phyloP scores from a whole-genome alignment of 1,139 yeast genomes.

The Citeromyces hawaiiensis region DNA sequence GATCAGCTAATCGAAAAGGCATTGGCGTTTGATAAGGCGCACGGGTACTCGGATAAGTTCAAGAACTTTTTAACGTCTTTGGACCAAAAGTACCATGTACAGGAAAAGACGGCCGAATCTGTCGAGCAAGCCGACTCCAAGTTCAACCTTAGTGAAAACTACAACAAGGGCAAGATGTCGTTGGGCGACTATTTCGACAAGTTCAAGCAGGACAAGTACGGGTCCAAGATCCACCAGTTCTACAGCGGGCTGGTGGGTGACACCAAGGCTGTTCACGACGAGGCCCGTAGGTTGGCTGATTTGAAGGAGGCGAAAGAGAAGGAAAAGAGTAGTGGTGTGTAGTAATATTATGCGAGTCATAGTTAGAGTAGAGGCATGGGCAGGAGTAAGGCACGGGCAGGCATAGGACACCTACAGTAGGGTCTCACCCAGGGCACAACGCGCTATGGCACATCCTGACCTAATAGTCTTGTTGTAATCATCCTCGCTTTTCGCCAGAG shows the following conservation, averaged over 20 bases:
- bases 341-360: neutral
- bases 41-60: constrained; percentile 48
- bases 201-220: constrained; percentile 23
- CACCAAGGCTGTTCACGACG: constrained; percentile 53
- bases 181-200: constrained; percentile 34
- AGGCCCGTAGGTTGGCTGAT: constrained; percentile 59
- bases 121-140: constrained; percentile 22
- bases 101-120: constrained; percentile 28
- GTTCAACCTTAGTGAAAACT: constrained; percentile 21
- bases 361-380: too few species aligned
- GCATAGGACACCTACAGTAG: constrained; percentile 37
- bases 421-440: constrained; percentile 92
- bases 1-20: constrained; percentile 51
- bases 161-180: constrained; percentile 19
- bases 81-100: constrained; percentile 48
- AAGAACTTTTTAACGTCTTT: constrained; percentile 37
- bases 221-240: constrained; percentile 36
- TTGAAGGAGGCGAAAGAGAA: constrained; percentile 24
- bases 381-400: too few species aligned
- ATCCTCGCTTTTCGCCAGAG: constrained; percentile 64
- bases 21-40: constrained; percentile 47
- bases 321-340: neutral
- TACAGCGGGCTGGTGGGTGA: constrained; percentile 41
- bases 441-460: constrained; percentile 83
- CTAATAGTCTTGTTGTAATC: constrained; percentile 78